These are phyloP conservation scores for Chalciporus sphaerocephalus DNA, from an alignment of 768 basidiomycete genomes.

Conservation along the genomic window DNA sequence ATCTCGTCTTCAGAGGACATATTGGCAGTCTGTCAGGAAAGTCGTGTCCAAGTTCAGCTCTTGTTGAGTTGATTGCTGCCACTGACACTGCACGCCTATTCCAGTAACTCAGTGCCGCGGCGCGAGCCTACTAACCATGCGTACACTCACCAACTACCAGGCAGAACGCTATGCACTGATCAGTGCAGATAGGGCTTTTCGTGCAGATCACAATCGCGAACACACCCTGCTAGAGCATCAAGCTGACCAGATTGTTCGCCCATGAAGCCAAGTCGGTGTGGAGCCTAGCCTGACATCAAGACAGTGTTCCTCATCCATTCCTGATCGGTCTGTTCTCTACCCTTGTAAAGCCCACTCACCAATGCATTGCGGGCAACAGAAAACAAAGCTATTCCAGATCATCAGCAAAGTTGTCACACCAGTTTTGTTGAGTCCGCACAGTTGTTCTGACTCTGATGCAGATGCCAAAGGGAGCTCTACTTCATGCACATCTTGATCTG, in stretches of 20 bases:
- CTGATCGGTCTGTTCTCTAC: conserved; percentile 52
- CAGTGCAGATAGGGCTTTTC: conserved; percentile 43
- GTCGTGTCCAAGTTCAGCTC: conserved; percentile 3
- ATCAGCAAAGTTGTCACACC: conserved; percentile 46
- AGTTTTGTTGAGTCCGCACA: neutral
- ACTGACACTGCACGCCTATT: too few relatives aligned
- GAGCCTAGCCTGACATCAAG: conserved; percentile 48
- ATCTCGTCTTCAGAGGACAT: conserved; percentile 35
- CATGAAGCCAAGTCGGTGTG: conserved; percentile 57
- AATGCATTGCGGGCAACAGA: conserved; percentile 41
- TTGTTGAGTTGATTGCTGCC: neutral
- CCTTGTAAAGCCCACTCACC: neutral
- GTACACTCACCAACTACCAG: conserved; percentile 18
- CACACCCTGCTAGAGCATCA: conserved; percentile 38
- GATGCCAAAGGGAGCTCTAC: conserved; percentile 80
- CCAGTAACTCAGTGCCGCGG: too few relatives aligned
- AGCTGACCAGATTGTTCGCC: conserved; percentile 56
- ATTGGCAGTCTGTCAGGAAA: neutral
- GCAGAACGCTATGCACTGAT: conserved; percentile 30
- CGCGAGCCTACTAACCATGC: neutral
- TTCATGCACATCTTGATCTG: conserved; percentile 75
- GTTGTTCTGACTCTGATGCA: conserved; percentile 21
- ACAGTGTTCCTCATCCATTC: conserved; percentile 56
- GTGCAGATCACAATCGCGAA: conserved; percentile 41
- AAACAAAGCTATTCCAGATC: conserved; percentile 58